Base-by-base conservation (phyloP, 1,284 basidiomycete genomes). In the Microbotryum violaceum region DNA sequence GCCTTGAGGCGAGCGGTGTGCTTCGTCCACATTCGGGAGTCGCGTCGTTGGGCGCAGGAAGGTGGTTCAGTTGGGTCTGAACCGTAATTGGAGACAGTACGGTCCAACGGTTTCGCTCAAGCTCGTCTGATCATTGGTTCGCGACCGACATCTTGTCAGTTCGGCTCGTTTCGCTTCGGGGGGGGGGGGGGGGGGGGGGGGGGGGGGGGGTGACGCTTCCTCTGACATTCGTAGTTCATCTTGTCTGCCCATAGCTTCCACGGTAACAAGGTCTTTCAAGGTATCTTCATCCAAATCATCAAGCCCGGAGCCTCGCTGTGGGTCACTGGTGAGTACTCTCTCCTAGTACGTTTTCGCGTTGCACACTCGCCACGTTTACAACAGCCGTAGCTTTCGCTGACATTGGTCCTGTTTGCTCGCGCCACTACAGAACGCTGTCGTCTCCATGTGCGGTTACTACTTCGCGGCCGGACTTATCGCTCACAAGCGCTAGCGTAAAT, bases 401-500 rank as follows among this genome's bases (percentile, higher is more conserved):
- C 37, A 4, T 37, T 42, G 12, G 10, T 16, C 14, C 21, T 16
- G 18, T n/a, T 44, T 37, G 29, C 44, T 57, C 49, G 7, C 23
- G 5, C 25, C 2, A 6, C 46, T 54, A 50, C 54, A 62, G 61
- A 77, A 77, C 69, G 73, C 75, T 64, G 78, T 77, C 65, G 76
- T 81, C 45, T 76, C 76, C 47, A 73, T 82, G 7, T 70, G 69
- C 49, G 80, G 80, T 9, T 81, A 82, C 74, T 82, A 82, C 74
- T 61, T 80, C 48, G 79, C 79, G 27, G 79, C 80, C n/a, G 57
- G 81, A 42, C 68, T 81, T 42, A 79, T 82, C 70, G 81, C 81
- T 73, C 77, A 81, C 77, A 82, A 81, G 75, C 73, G 77, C 60
- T 76, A 75, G n/a, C n/a, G n/a, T n/a, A n/a, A n/a, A n/a, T n/a